A percentile compares a stretch with the other conserved stretches of the same genome.
phyloP scores from a whole-genome alignment of 352 stramenopile species.

The Phytophthora sansomeana region DNA sequence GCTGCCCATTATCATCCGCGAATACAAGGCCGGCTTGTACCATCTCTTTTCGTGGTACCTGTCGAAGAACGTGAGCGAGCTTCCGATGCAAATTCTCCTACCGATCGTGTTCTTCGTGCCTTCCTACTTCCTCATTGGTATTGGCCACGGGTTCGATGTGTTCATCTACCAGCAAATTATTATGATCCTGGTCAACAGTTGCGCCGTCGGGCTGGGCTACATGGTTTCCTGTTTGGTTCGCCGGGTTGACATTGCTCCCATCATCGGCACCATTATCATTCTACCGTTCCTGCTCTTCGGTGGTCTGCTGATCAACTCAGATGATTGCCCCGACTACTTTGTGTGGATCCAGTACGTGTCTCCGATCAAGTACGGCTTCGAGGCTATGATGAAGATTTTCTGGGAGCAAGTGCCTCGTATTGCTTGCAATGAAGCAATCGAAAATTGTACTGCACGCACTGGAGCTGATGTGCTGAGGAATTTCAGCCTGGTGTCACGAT shows the following conservation, averaged over 20 bases:
- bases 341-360: conserved; percentile 50
- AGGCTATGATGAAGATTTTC: conserved; percentile 42
- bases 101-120: conserved; percentile 41
- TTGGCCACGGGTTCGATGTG: conserved; percentile 30
- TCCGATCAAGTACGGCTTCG: conserved; percentile 48
- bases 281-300: conserved; percentile 52
- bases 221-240: conserved; percentile 47
- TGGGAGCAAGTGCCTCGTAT: conserved; percentile 36
- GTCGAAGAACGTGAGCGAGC: conserved; percentile 50
- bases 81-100: conserved; percentile 42
- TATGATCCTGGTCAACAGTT: conserved; percentile 42
- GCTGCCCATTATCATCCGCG: conserved; percentile 39
- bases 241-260: conserved; percentile 36
- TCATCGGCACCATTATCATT: conserved; percentile 41
- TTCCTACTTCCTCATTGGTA: conserved; percentile 44
- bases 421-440: conserved; percentile 27
- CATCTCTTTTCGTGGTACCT: conserved; percentile 40
- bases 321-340: conserved; percentile 45
- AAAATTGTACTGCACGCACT: conserved; percentile 37
- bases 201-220: conserved; percentile 39
- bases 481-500: conserved; percentile 37
- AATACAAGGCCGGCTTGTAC: conserved; percentile 43
- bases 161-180: conserved; percentile 42
- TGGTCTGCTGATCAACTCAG: conserved; percentile 46
- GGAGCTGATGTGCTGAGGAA: conserved; percentile 46